phyloP scores from a whole-genome alignment of 164 flowering plant species.

The Malania oleifera region DNA sequence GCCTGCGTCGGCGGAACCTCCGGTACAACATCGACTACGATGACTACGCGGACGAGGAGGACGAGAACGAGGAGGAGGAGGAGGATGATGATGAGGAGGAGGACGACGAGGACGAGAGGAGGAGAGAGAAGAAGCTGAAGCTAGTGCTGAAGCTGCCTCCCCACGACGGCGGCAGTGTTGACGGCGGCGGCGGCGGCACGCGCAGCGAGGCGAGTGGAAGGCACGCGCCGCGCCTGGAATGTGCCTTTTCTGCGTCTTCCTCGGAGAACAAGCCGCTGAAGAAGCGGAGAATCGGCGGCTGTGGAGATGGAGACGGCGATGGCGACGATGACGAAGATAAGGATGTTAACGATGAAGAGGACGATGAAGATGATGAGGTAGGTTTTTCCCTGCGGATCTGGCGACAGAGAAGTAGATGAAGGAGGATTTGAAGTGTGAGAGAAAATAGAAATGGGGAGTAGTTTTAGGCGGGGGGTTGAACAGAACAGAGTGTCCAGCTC shows the following conservation, averaged over 20 bases:
- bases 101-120: constrained; percentile 27
- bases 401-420: constrained; percentile 1
- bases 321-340: constrained; percentile 22
- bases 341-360: constrained; percentile 10
- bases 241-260: constrained; percentile 15
- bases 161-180: constrained; percentile 12
- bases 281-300: constrained; percentile 40
- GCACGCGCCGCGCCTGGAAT: constrained; percentile 7
- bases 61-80: constrained; percentile 26
- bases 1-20: constrained; percentile 50
- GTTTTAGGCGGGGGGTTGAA: neutral
- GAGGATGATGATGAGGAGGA: constrained; percentile 26
- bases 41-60: constrained; percentile 41
- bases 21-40: constrained; percentile 42
- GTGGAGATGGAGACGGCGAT: constrained; percentile 21
- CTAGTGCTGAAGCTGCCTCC: constrained; percentile 43
- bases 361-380: constrained; percentile 14
- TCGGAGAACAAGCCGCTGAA: constrained; percentile 33
- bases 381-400: constrained; percentile 14
- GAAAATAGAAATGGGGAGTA: too few species aligned
- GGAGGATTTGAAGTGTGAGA: neutral
- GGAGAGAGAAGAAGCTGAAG: constrained; percentile 69
- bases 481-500: constrained; percentile 28
- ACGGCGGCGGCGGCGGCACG: neutral
- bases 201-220: constrained; percentile 14